phyloP scores from a whole-genome alignment of 2,329 filamentous ascomycete genomes.

The Tolypocladium paradoxum region DNA sequence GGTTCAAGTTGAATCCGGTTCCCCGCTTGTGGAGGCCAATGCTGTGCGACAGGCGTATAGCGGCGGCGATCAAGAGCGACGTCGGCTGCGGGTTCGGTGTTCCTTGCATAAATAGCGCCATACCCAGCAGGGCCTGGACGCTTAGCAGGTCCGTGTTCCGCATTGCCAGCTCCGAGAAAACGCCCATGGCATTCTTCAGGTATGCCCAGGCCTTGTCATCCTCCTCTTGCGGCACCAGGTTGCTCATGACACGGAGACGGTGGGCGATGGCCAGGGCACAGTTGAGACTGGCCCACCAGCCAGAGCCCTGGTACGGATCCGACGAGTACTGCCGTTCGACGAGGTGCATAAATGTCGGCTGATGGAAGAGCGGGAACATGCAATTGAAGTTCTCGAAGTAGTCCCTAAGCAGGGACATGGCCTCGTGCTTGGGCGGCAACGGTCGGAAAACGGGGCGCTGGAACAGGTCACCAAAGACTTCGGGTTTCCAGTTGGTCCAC shows the following conservation, averaged over 20 bases:
- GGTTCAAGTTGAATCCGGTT: constrained; percentile 85
- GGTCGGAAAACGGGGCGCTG: constrained; percentile 72
- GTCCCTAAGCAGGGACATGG: constrained; percentile 77
- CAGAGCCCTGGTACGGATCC: constrained; percentile 87
- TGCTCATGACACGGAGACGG: constrained; percentile 88
- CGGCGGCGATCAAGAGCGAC: constrained; percentile 82
- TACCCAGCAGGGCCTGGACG: constrained; percentile 86
- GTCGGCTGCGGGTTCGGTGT: constrained; percentile 94
- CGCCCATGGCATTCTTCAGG: constrained; percentile 91
- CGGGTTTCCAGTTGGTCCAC: constrained; percentile 97
- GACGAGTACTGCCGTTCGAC: constrained; percentile 88
- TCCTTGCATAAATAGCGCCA: constrained; percentile 90
- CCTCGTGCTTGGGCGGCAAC: constrained; percentile 77
- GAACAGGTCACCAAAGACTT: constrained; percentile 90
- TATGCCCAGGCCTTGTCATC: constrained; percentile 93
- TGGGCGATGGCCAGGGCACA: constrained; percentile 89
- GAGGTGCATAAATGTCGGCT: constrained; percentile 96
- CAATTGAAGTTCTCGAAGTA: constrained; percentile 99
- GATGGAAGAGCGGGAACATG: constrained; percentile 95
- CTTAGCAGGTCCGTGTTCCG: constrained; percentile 91
- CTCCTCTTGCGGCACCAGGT: constrained; percentile 79
- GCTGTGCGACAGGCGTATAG: constrained; percentile 81
- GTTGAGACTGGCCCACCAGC: constrained; percentile 98
- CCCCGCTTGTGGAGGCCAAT: constrained; percentile 93
- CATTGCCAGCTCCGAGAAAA: constrained; percentile 88